phyloP scores from a whole-genome alignment of 148 eudicot species.

The Cornus kousa region DNA sequence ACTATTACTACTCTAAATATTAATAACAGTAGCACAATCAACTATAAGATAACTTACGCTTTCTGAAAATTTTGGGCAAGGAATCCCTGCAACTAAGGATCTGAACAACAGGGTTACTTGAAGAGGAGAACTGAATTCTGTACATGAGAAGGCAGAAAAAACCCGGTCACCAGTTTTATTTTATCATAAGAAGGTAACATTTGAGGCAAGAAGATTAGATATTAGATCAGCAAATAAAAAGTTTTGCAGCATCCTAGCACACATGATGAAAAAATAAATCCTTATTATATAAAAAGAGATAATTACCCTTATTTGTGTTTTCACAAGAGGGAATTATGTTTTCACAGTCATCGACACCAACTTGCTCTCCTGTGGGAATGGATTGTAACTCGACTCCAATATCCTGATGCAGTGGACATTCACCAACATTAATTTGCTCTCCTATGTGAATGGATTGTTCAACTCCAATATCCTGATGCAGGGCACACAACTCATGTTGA shows the following conservation, averaged over 20 bases:
- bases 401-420: too few relatives aligned
- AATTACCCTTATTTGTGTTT: conserved; percentile 43
- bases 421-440: neutral
- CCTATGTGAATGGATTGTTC: conserved; percentile 33
- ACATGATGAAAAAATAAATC: neutral
- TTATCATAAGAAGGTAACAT: conserved; percentile 27
- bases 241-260: neutral
- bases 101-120: too few relatives aligned
- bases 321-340: conserved; percentile 27
- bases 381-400: too few relatives aligned
- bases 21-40: neutral
- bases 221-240: neutral
- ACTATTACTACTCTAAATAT: neutral
- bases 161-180: conserved; percentile 16
- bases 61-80: conserved; percentile 38
- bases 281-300: neutral
- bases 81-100: too few relatives aligned
- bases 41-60: conserved; percentile 61
- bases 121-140: too few relatives aligned
- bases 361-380: conserved; percentile 1
- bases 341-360: conserved; percentile 27
- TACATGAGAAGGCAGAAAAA: conserved; percentile 22
- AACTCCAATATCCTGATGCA: conserved; percentile 38
- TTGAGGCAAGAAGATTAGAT: conserved; percentile 21
- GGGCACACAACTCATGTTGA: too few relatives aligned